Base-by-base conservation (phyloP, 768 basidiomycete species). In the Boletus bicolor region DNA sequence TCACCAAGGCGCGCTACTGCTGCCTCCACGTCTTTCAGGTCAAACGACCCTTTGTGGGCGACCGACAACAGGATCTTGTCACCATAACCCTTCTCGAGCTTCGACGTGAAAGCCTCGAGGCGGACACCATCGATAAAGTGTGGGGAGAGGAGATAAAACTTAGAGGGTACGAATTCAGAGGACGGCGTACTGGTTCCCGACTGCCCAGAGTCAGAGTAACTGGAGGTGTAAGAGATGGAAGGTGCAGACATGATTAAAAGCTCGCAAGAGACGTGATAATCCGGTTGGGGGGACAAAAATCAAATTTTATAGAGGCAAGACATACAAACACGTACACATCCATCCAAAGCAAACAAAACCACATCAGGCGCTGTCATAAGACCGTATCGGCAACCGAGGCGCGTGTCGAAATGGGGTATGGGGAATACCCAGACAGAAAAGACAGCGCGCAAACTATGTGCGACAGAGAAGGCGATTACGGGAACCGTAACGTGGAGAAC, bases 41-140 rank as follows among this genome's bases (percentile, higher is more conserved):
- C 49, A 44, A 58, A 57, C 11, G 32, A 30, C 5, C 42, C 41
- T 5, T 50, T 21, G 8, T 71, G 70, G 0, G 61, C 55, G 19
- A 72, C 56, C 1, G 37, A 56, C 37, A 72, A 51, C 9, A 71
- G 32, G 12, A 72, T 51, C 41, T 56, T 67, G 47, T 70, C 67
- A 4, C 57, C 69, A 38, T 62, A 61, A n/a, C 71, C 69, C 34
- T 60, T 71, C 11, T 65, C 63, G 28, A 72, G 61, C 39, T 54
- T 63, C 7, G 58, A 57, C 2, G 56, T 44, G 12, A 71, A 67
- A 1, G 47, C 19, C 26, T 47, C 51, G 43, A 72, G 55, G 10
- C 51, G 54, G 15, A 9, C n/a, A 15, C 10, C 9, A 1, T 58
- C 47, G 37, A 69, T 38, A 4, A 65, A 57, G 21, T 35, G 32